Conservation (phyloP, 495 filamentous ascomycete genomes). For the Parathielavia hyrcaniae region DNA sequence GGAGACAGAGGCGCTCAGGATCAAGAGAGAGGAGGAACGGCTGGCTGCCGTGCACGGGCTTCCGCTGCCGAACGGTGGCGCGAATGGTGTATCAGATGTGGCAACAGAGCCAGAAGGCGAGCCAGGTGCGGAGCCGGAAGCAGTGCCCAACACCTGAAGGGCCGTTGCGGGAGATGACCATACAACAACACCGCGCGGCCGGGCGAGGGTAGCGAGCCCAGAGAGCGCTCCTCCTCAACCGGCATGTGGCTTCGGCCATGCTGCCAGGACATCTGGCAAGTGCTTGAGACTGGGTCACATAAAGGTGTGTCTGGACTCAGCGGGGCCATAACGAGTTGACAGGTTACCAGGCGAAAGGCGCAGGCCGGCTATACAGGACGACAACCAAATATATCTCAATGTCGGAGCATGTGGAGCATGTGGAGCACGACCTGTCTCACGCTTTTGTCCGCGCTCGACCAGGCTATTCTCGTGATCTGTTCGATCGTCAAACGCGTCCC, state of each 20-base stretch:
- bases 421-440: background rate
- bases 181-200: conserved; percentile 19
- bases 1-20: conserved; percentile 62
- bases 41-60: conserved; percentile 35
- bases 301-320: background rate
- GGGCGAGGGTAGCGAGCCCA: conserved; percentile 20
- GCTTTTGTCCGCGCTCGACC: background rate
- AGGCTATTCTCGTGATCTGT: background rate
- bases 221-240: conserved; percentile 21
- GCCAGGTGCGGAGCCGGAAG: conserved; percentile 12
- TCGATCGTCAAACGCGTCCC: background rate
- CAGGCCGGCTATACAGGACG: conserved; percentile 10
- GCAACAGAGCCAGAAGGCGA: background rate
- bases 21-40: conserved; percentile 57
- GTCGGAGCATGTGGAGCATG: conserved; percentile 2
- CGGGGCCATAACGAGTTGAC: conserved; percentile 4
- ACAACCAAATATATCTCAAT: conserved; percentile 15
- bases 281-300: conserved; percentile 5
- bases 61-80: conserved; percentile 5
- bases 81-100: conserved; percentile 4
- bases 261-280: background rate
- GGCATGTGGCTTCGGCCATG: conserved; percentile 16
- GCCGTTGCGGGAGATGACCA: background rate
- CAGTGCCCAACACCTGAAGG: conserved; percentile 30
- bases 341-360: background rate